These are phyloP conservation scores for Euryodendron excelsum DNA, from an alignment of 148 eudicot species.

Conservation along the genomic window DNA sequence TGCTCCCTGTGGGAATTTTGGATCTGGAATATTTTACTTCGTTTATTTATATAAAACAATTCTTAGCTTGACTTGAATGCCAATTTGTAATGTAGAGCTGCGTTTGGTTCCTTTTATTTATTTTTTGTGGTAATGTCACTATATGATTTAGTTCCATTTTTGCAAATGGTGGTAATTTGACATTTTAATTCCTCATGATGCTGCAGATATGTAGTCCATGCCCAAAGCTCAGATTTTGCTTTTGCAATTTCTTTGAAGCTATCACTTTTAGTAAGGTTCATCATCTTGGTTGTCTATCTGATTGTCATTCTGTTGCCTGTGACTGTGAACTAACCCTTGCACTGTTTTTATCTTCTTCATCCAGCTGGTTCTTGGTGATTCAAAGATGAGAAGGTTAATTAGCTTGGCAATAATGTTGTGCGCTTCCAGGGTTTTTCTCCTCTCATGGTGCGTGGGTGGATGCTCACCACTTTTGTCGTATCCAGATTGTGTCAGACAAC, in stretches of 20 bases:
- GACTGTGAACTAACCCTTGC: too few species aligned
- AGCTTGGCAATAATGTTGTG: too few species aligned
- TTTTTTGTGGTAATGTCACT: not conserved
- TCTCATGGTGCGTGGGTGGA: too few species aligned
- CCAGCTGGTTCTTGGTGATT: too few species aligned
- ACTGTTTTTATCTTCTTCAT: too few species aligned
- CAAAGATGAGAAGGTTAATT: too few species aligned
- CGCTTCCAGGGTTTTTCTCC: too few species aligned
- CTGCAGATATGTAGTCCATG: not conserved
- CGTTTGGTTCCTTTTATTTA: not conserved
- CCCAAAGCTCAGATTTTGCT: not conserved
- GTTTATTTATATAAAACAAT: not conserved
- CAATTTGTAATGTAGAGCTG: constrained; percentile 1
- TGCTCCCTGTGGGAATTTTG: not conserved
- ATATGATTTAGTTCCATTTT: not conserved
- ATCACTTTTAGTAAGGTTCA: not conserved
- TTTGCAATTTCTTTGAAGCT: too few species aligned
- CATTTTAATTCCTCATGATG: not conserved
- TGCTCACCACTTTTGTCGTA: too few species aligned
- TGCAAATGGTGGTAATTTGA: not conserved
- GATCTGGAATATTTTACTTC: not conserved
- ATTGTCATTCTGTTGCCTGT: too few species aligned
- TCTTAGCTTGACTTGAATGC: not conserved
- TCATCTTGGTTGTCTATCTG: too few species aligned
- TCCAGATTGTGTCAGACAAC: too few species aligned